Percentiles rank a stretch among this genome's conserved stretches.
These are phyloP conservation scores for Sporisorium exsertum DNA, from an alignment of 1,284 basidiomycete species.

Conservation along the genomic window DNA sequence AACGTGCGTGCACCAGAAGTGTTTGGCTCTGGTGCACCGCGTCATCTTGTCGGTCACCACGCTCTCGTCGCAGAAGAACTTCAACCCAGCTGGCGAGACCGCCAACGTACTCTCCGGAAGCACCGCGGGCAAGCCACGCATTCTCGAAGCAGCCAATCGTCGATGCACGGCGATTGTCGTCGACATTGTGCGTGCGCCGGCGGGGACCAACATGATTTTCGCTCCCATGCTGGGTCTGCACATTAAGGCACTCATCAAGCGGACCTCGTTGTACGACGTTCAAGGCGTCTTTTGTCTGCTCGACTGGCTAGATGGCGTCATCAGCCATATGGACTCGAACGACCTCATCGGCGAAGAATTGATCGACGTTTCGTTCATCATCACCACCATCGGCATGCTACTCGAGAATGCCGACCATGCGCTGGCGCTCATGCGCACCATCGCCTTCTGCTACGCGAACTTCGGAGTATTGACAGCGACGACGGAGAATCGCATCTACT, in stretches of 20 bases:
- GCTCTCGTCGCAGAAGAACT: constrained; percentile 66
- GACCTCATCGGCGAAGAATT: constrained; percentile 54
- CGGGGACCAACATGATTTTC: constrained; percentile 55
- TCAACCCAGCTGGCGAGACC: constrained; percentile 64
- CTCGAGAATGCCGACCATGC: constrained; percentile 64
- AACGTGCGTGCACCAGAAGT: constrained; percentile 66
- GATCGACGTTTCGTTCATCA: constrained; percentile 62
- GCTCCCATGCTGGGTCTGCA: constrained; percentile 61
- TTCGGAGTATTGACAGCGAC: constrained; percentile 60
- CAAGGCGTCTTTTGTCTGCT: constrained; percentile 66
- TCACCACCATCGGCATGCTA: constrained; percentile 59
- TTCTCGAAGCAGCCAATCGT: constrained; percentile 65
- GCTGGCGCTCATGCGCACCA: constrained; percentile 64
- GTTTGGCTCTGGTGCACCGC: constrained; percentile 61
- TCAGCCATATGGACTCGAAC: constrained; percentile 62
- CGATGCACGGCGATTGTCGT: constrained; percentile 65
- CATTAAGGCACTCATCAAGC: constrained; percentile 63
- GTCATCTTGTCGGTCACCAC: constrained; percentile 66
- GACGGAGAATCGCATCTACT: constrained; percentile 51
- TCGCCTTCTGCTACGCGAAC: constrained; percentile 66
- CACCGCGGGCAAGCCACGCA: constrained; percentile 65
- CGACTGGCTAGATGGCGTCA: constrained; percentile 64
- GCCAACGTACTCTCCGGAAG: constrained; percentile 65
- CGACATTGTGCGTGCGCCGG: constrained; percentile 61
- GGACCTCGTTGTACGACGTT: constrained; percentile 65